Percentiles rank a stretch among this genome's conserved stretches.
phyloP scores from a whole-genome alignment of 83 land plant species.

The Diphasiastrum complanatum region DNA sequence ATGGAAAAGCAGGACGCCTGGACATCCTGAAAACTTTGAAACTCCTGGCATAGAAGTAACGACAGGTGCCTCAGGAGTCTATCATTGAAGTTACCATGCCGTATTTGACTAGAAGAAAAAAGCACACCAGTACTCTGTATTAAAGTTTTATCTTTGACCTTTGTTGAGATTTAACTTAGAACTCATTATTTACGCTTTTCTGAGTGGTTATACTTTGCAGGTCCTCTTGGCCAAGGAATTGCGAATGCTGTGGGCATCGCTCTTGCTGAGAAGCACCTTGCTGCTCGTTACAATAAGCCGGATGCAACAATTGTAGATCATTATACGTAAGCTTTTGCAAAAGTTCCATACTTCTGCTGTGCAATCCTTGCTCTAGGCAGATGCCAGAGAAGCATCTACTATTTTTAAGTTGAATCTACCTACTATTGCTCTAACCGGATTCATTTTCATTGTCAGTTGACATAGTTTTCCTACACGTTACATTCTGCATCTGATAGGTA shows the following conservation, averaged over 20 bases:
- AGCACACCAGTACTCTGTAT: not conserved
- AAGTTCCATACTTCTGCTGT: not conserved
- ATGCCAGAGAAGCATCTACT: not conserved
- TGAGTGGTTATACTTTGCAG: conserved; percentile 17
- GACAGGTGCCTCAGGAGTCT: conserved; percentile 41
- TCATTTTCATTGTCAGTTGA: not conserved
- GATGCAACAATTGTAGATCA: conserved; percentile 70
- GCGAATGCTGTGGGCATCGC: conserved; percentile 90
- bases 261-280: conserved; percentile 69
- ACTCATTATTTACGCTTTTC: not conserved
- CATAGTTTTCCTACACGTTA: not conserved
- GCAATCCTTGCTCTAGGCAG: not conserved
- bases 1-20: conserved; percentile 71
- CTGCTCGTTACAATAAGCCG: conserved; percentile 85
- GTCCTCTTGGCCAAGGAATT: conserved; percentile 91
- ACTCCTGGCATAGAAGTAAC: conserved; percentile 86
- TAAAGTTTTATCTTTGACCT: not conserved
- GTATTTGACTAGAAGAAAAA: not conserved
- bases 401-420: not conserved
- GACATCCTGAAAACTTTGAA: conserved; percentile 85
- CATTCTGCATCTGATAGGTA: conserved; percentile 32
- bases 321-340: conserved; percentile 53
- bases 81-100: not conserved
- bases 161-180: not conserved
- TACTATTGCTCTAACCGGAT: not conserved